These are phyloP conservation scores for Suhomyces kilbournensis DNA, from an alignment of 805 yeast genomes.

Conservation along the genomic window DNA sequence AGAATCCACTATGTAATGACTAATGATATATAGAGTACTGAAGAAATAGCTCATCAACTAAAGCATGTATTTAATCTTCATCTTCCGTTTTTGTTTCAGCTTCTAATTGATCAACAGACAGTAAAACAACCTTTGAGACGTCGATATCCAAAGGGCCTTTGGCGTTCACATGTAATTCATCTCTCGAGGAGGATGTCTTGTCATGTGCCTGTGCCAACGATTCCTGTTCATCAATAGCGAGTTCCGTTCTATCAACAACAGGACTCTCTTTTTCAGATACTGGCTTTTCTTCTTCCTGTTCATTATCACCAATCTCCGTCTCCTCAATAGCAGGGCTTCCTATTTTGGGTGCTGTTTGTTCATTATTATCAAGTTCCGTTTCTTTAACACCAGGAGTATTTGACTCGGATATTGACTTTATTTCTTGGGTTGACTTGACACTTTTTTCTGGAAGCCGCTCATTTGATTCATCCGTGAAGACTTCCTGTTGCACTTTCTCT, in stretches of 20 bases:
- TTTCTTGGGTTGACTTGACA: not conserved
- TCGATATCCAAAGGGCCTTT: not conserved
- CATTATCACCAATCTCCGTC: not conserved
- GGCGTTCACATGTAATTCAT: not conserved
- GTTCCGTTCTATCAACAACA: not conserved
- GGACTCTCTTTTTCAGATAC: not conserved
- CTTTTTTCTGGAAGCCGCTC: not conserved
- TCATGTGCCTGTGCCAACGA: not conserved
- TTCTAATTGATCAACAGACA: not conserved
- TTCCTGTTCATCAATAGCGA: not conserved
- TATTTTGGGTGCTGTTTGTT: not conserved
- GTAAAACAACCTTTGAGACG: not conserved
- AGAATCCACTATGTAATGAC: not conserved
- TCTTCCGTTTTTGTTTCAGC: not conserved
- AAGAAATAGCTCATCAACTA: not conserved
- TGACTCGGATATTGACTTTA: not conserved
- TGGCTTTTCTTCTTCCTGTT: not conserved
- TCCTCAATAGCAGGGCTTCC: not conserved
- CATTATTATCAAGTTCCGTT: not conserved
- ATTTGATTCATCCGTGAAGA: not conserved
- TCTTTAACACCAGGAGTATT: not conserved
- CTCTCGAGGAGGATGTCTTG: not conserved
- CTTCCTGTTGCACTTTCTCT: conserved; percentile 1
- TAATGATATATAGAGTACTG: not conserved
- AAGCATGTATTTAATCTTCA: not conserved